Percentiles rank a stretch among this genome's conserved stretches.
Conservation (phyloP, 1,284 basidiomycete genomes). For the Mycosarcoma maydis region DNA sequence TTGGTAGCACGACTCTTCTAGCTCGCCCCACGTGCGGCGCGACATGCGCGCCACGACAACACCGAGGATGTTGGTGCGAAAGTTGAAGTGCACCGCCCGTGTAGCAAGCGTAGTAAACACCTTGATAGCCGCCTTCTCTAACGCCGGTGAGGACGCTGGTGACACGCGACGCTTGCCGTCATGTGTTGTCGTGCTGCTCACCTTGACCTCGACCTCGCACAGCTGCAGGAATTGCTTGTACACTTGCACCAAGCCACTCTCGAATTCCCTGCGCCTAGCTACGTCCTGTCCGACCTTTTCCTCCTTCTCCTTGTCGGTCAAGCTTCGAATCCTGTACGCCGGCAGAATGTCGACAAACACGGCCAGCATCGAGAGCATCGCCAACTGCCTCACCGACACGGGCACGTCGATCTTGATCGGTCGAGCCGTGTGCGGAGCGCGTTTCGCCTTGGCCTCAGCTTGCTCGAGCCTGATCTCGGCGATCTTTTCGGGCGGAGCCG, state of each 20-base stretch:
- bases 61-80: constrained; percentile 89
- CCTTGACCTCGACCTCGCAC: constrained; percentile 82
- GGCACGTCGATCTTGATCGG: constrained; percentile 73
- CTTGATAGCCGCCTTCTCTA: constrained; percentile 72
- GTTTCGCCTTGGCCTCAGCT: constrained; percentile 57
- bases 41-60: constrained; percentile 85
- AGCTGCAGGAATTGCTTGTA: constrained; percentile 89
- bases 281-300: constrained; percentile 97
- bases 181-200: constrained; percentile 65
- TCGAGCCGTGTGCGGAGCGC: constrained; percentile 67
- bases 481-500: constrained; percentile 45
- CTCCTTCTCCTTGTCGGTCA: constrained; percentile 88
- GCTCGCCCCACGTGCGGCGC: constrained; percentile 71
- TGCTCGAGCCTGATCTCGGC: constrained; percentile 26
- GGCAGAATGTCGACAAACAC: constrained; percentile 97
- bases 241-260: constrained; percentile 88
- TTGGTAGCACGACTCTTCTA: constrained; percentile 82
- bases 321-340: constrained; percentile 78
- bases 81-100: constrained; percentile 95
- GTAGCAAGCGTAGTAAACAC: constrained; percentile 87
- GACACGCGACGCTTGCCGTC: too few species aligned
- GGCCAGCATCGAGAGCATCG: constrained; percentile 88
- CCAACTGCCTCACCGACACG: constrained; percentile 82
- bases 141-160: neutral
- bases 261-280: constrained; percentile 88